Base-by-base conservation (phyloP, 108 stramenopile species). In the Chaetoceros muelleri region DNA sequence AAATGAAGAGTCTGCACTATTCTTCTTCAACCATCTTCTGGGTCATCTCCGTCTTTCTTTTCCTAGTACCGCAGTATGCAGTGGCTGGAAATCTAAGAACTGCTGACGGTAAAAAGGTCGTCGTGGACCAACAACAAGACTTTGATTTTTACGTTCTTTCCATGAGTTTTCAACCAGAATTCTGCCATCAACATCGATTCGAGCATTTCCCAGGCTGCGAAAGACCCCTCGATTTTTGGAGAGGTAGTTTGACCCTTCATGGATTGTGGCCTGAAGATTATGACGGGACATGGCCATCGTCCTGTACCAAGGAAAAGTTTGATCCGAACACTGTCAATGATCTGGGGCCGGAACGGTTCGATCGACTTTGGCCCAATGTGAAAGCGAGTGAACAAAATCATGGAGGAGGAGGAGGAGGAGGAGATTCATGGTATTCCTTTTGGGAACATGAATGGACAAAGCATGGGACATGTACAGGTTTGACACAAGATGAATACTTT, bases 381-480 rank as follows among this genome's bases (percentile, higher is more conserved):
- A 69, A 76, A 40, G 49, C 63, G 21, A 22, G 24, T 8, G 28
- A 58, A 1, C 17, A 28, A 19, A 30, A 62, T 23, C 13, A 5
- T 40, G 5, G 5, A 13, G 34, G 13, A n/a, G n/a, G n/a, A n/a
- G n/a, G n/a, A n/a, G n/a, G n/a, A n/a, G n/a, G n/a, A n/a, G n/a
- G n/a, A n/a, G 2, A 18, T 2, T 16, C 16, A 10, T 51, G 80
- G 65, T 40, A 40, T 24, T 44, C 49, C 10, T 84, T 84, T 48
- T 84, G 80, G 79, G 44, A 27, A 5, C 83, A 84, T 44, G 83
- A 84, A 60, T 84, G 83, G 83, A 47, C 46, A 28, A 84, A 84
- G 69, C 83, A 84, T 46, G 83, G 83, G 0, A 84, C 83, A 13
- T 84, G 83, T 57, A 55, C 75, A 17, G 74, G 71, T 10, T 46